Evolutionary conservation across 495 filamentous ascomycete species (phyloP).

Genomic region (Annulohypoxylon moriforme): DNA sequence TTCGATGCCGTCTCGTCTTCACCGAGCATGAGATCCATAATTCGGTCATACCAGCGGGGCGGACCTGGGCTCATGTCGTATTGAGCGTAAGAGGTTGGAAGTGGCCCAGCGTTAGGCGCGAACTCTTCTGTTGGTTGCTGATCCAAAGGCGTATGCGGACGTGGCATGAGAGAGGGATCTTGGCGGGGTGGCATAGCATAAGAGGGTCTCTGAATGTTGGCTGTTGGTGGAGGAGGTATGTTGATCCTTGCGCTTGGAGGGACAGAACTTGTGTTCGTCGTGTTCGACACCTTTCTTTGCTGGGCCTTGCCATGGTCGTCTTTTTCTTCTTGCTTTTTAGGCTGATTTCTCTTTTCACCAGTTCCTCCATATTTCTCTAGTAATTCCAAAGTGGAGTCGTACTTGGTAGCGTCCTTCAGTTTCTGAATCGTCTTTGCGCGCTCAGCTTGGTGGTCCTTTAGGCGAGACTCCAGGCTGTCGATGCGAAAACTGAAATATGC

Average conservation of each 20-base stretch:
- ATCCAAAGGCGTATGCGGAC: slow-evolving; percentile 43
- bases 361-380: slow-evolving; percentile 91
- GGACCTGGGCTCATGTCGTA: slow-evolving; percentile 61
- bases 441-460: slow-evolving; percentile 80
- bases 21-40: slow-evolving; percentile 90
- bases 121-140: slow-evolving; percentile 61
- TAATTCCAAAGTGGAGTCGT: slow-evolving; percentile 91
- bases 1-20: slow-evolving; percentile 94
- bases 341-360: slow-evolving; percentile 59
- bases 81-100: slow-evolving; percentile 49
- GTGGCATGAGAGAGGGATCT: slow-evolving; percentile 18
- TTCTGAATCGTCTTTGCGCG: slow-evolving; percentile 89
- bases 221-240: slow-evolving; percentile 81
- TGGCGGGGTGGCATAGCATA: slow-evolving; percentile 31
- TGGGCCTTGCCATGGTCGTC: slow-evolving; percentile 28
- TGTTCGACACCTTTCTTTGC: slow-evolving; percentile 20
- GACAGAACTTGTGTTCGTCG: slow-evolving; percentile 33
- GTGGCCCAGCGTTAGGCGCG: slow-evolving; percentile 70
- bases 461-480: slow-evolving; percentile 68
- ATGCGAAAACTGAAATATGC: slow-evolving; percentile 87
- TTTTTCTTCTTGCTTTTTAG: slow-evolving; percentile 49
- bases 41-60: slow-evolving; percentile 90
- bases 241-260: slow-evolving; percentile 61
- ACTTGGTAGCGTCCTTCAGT: slow-evolving; percentile 93
- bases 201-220: slow-evolving; percentile 73